These are phyloP conservation scores for Fusarium pseudograminearum DNA, from an alignment of 2,329 filamentous ascomycete genomes.

Conservation along the genomic window DNA sequence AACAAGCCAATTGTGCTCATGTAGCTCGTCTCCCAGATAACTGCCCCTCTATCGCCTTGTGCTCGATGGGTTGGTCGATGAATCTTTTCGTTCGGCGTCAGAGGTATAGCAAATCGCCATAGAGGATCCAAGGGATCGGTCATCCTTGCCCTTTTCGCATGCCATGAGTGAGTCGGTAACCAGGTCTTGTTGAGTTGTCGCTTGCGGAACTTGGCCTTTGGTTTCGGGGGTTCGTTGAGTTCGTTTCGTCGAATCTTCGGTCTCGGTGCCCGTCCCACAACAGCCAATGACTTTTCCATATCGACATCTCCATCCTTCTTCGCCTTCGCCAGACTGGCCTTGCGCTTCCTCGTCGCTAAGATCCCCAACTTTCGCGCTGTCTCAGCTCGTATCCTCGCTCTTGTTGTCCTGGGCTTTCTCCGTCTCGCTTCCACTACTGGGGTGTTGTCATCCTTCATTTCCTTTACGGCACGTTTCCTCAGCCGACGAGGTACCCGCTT, in stretches of 20 bases:
- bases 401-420: slow-evolving; percentile 70
- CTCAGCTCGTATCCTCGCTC: slow-evolving; percentile 75
- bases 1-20: slow-evolving; percentile 86
- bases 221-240: slow-evolving; percentile 69
- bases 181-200: slow-evolving; percentile 91
- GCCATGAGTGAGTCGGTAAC: slow-evolving; percentile 94
- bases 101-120: slow-evolving; percentile 90
- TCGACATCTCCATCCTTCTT: slow-evolving; percentile 38
- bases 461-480: slow-evolving; percentile 72
- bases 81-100: slow-evolving; percentile 89
- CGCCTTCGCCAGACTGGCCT: slow-evolving; percentile 53
- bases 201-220: slow-evolving; percentile 80
- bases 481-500: slow-evolving; percentile 87
- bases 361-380: slow-evolving; percentile 78
- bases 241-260: slow-evolving; percentile 78
- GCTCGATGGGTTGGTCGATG: slow-evolving; percentile 90
- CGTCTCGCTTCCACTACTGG: slow-evolving; percentile 77
- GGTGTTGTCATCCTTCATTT: slow-evolving; percentile 93
- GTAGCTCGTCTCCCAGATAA: slow-evolving; percentile 96
- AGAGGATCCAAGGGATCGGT: slow-evolving; percentile 79
- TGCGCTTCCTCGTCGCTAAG: slow-evolving; percentile 68
- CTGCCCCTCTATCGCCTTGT: slow-evolving; percentile 77
- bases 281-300: slow-evolving; percentile 23
- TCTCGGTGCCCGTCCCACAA: slow-evolving; percentile 53
- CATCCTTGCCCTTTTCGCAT: slow-evolving; percentile 92